Base-by-base conservation (phyloP, 192 early-diverging fungal species). In the Coemansia javaensis region DNA sequence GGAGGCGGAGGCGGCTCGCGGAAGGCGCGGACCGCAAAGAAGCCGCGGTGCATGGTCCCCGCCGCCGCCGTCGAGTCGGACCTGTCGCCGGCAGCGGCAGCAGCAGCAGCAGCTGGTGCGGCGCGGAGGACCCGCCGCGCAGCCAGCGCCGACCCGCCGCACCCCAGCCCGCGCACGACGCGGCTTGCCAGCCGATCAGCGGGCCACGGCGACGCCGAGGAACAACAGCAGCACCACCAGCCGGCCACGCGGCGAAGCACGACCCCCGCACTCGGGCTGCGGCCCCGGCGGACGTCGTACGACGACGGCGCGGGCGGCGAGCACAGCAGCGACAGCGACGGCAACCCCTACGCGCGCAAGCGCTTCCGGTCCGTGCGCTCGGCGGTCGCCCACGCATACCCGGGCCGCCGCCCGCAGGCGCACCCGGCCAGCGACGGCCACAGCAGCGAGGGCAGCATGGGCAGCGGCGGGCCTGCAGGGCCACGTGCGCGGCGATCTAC, bases 261-360 rank as follows among this genome's bases (percentile, higher is more conserved):
- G 28, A 31, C 21, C 7, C 14, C 35, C 31, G 13, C 17, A 13
- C 33, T 31, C 15, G 27, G 17, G 3, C 30, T 37, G 32, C 56
- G 57, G 13, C 47, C 61, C 12, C 68, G 68, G 35, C 61, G 62
- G 38, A 72, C 62, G 21, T 72, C 68, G 2, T 72, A 72, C 25
- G 55, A 63, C 25, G 50, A 55, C 10, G 42, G 15, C 16, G 49
- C 21, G n/a, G 61, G 30, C 2, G 44, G 47, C 18, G 63, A 52
- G 8, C 47, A 53, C 23, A 62, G 51, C 10, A 66, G 63, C 24
- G 77, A 65, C 11, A 63, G 57, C 13, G 59, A 50, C 4, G 34
- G 40, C 15, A 72, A 72, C 32, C 68, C 68, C 1, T 72, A 72
- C 45, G 68, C 68, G 9, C 47, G 68, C 7, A 72, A 72, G 40